Conservation (phyloP, 2,329 filamentous ascomycete species). For the Gremmenia infestans region DNA sequence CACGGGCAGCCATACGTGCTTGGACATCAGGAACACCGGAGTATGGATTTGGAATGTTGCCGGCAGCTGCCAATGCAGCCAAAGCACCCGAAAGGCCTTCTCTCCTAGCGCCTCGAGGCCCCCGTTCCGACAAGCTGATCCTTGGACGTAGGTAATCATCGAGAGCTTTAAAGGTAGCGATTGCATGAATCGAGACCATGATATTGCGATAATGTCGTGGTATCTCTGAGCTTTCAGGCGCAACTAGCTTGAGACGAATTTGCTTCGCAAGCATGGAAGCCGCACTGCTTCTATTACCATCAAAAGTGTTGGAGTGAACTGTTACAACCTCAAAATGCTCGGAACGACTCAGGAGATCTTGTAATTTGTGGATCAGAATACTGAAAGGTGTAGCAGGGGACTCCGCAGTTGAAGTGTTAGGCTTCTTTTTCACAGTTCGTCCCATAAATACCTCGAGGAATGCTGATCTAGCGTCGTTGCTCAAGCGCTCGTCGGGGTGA, state of each 20-base stretch:
- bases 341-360: constrained; percentile 90
- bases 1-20: constrained; percentile 27
- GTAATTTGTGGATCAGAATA: constrained; percentile 85
- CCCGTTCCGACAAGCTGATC: constrained; percentile 69
- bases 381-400: constrained; percentile 82
- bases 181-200: constrained; percentile 97
- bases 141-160: constrained; percentile 93
- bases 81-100: constrained; percentile 64
- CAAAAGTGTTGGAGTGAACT: constrained; percentile 86
- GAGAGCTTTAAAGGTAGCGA: constrained; percentile 93
- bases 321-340: constrained; percentile 98
- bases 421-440: constrained; percentile 55
- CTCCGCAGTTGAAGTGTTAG: constrained; percentile 58
- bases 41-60: constrained; percentile 51
- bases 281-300: constrained; percentile 84
- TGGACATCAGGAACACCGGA: constrained; percentile 28
- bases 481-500: constrained; percentile 57
- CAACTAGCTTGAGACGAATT: constrained; percentile 79
- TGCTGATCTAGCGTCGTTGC: constrained; percentile 66
- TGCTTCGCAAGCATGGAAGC: constrained; percentile 97
- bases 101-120: constrained; percentile 56
- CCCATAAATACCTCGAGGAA: constrained; percentile 95
- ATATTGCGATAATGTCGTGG: constrained; percentile 85
- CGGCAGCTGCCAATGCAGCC: constrained; percentile 71
- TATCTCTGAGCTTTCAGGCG: constrained; percentile 87